Percentiles rank a stretch among this genome's conserved stretches.
Conservation (phyloP, 306 rosid genomes). For the Rubus parviflorus region DNA sequence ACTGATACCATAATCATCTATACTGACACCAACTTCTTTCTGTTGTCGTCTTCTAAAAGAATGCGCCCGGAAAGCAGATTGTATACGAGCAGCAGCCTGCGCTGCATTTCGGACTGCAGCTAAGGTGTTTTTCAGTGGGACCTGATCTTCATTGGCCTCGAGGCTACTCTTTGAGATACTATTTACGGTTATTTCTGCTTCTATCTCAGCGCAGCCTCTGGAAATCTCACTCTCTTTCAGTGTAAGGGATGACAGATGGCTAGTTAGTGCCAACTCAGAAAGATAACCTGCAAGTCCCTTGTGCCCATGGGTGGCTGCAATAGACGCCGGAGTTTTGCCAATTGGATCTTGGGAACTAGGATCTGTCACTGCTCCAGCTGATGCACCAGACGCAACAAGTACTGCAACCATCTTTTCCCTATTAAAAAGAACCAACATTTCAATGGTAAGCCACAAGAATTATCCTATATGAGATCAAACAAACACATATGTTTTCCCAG, state of each 20-base stretch:
- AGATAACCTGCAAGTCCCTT: constrained; percentile 98
- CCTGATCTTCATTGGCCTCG: constrained; percentile 49
- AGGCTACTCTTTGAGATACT: constrained; percentile 52
- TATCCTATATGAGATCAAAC: background rate
- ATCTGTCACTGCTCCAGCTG: constrained; percentile 97
- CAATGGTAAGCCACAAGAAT: background rate
- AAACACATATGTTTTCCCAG: background rate
- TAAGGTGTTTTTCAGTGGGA: constrained; percentile 55
- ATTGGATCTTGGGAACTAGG: constrained; percentile 65
- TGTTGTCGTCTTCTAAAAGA: constrained; percentile 63
- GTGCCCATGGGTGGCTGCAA: constrained; percentile 72
- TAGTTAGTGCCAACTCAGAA: constrained; percentile 74
- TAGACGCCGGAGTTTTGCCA: constrained; percentile 82
- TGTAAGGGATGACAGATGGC: constrained; percentile 88
- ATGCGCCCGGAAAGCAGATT: constrained; percentile 86
- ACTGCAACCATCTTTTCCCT: constrained; percentile 94
- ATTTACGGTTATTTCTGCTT: constrained; percentile 61
- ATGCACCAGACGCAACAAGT: constrained; percentile 87
- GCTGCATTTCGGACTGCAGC: constrained; percentile 87
- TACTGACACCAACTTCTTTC: constrained; percentile 39
- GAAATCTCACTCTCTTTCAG: constrained; percentile 66
- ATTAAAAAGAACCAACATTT: constrained; percentile 22
- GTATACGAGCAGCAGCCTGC: constrained; percentile 92
- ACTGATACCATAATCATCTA: constrained; percentile 47
- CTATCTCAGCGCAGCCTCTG: constrained; percentile 61